These are phyloP conservation scores for Vinca major DNA, from an alignment of 305 asterid species.

Conservation along the genomic window DNA sequence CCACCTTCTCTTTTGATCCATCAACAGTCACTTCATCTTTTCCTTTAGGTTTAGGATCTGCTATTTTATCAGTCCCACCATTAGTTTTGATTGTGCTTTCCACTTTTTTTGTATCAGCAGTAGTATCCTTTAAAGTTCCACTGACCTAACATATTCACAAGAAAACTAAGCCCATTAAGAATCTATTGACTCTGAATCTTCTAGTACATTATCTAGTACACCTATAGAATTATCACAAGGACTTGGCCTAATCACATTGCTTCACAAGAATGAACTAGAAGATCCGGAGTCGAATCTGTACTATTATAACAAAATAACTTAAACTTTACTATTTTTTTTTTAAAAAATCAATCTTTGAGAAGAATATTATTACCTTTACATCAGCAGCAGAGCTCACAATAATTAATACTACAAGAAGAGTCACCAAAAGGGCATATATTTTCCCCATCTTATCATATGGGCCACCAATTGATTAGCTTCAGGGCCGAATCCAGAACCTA, in stretches of 20 bases:
- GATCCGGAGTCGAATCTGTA: no score
- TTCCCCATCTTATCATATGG: constrained; percentile 31
- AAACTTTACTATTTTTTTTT: constrained; percentile 3
- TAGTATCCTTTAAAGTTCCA: constrained; percentile 21
- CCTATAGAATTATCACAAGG: no score
- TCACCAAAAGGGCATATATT: constrained; percentile 22
- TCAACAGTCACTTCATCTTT: constrained; percentile 6
- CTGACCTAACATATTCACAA: constrained; percentile 25
- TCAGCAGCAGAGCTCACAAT: constrained; percentile 29
- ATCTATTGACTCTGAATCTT: neutral
- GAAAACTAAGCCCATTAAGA: constrained; percentile 10
- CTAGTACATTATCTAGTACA: no score
- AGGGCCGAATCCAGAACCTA: neutral
- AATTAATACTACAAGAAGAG: constrained; percentile 29
- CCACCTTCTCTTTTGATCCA: constrained; percentile 5
- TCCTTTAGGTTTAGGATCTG: constrained; percentile 21
- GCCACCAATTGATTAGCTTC: constrained; percentile 7
- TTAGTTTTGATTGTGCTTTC: constrained; percentile 18
- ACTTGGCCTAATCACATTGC: no score
- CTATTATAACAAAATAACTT: neutral
- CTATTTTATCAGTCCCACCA: constrained; percentile 28
- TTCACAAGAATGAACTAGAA: no score
- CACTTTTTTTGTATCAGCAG: constrained; percentile 14
- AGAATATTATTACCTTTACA: constrained; percentile 35
- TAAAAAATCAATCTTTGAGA: constrained; percentile 1